A percentile compares a stretch with the other conserved stretches of the same genome.
Conservation (phyloP, 2,329 filamentous ascomycete species). For the Phaeosphaeriaceae sp. region DNA sequence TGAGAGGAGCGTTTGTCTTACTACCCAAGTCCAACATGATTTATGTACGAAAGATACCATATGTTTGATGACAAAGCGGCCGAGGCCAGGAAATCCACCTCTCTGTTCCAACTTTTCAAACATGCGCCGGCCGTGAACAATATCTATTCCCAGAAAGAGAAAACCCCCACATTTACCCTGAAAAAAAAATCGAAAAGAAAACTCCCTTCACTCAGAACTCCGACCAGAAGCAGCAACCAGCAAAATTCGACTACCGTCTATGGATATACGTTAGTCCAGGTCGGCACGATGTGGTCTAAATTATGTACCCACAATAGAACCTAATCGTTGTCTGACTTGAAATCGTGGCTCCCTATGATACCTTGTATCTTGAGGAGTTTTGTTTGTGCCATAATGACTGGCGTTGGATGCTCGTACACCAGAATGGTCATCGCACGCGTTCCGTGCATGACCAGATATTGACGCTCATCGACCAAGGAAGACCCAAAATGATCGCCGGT, state of each 20-base stretch:
- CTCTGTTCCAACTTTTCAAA: no score
- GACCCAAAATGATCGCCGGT: slow-evolving; percentile 8
- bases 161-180: no score
- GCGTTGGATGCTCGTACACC: slow-evolving; percentile 35
- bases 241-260: no score
- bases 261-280: no score
- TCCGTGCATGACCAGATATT: slow-evolving; percentile 38
- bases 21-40: neutral
- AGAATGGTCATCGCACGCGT: slow-evolving; percentile 33
- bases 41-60: neutral
- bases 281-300: neutral
- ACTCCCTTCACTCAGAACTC: no score
- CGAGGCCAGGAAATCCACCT: neutral
- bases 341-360: slow-evolving; percentile 17
- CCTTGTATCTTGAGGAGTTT: slow-evolving; percentile 37
- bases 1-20: neutral
- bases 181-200: no score
- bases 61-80: neutral
- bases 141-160: no score
- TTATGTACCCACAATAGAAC: neutral
- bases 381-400: slow-evolving; percentile 32
- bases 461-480: slow-evolving; percentile 31
- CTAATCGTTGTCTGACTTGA: neutral
- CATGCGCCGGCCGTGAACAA: no score
- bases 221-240: no score